Evolutionary conservation across 495 filamentous ascomycete genomes (phyloP), one percentile per base, ranked within the genome.

Genomic region (Durotheca rogersii): DNA sequence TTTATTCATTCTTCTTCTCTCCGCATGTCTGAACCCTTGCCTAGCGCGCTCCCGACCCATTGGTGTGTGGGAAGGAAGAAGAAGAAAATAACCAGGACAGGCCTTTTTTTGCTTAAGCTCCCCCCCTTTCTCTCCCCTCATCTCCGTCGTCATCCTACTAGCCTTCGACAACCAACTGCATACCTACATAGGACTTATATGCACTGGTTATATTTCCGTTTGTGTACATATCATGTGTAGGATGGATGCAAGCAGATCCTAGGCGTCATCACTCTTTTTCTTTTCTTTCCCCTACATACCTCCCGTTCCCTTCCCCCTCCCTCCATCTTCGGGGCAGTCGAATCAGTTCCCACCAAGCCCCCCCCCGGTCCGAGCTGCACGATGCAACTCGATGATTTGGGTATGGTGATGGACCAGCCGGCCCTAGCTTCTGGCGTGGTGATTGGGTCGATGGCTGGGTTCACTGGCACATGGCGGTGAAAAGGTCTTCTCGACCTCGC

Each of bases 391-490:
- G 57, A 60, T 60, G 41, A 42, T 60, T 60, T 52, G 31, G 57
- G 57, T 45, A 55, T 56, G 33, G 52, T 41, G 41, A 55, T 60
- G 46, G 56, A 30, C 36, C 37, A 27, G 43, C 41, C n/a, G 25
- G 35, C 50, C 55, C 55, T 49, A 53, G 50, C 40, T 41, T 51
- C 43, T 40, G n/a, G 42, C 43, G 35, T 56, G 53, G 53, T 64
- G 61, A 64, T 64, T 64, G 61, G 61, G 41, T 38, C 48, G 53
- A 46, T 41, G 34, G 56, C 17, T 42, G 14, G 52, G 57, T 59
- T 59, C 45, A 46, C 38, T 45, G 45, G 41, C 58, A 65, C 62
- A 60, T 65, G 59, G 62, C 62, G 62, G 62, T 65, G 62, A 60
- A 65, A 60, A 32, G 25, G 10, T 33, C 27, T 12, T 31, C 34